Percentiles rank a stretch among this genome's conserved stretches.
Evolutionary conservation across 2,329 filamentous ascomycete genomes (phyloP).

Genomic region (Monilinia fructicola): DNA sequence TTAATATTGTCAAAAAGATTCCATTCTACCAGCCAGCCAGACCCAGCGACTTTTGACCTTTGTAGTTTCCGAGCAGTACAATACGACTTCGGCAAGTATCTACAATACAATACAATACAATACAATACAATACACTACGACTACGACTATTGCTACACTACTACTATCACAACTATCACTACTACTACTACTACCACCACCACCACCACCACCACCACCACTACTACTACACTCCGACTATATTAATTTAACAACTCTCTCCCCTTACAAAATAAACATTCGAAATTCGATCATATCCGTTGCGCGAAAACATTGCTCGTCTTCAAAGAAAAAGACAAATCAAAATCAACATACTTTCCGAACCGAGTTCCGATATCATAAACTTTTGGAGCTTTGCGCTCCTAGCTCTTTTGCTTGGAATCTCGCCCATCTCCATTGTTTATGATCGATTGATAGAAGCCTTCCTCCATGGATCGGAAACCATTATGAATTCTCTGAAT

Average conservation of each 20-base stretch:
- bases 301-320: background rate
- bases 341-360: conserved; percentile 8
- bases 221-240: background rate
- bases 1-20: conserved; percentile 4
- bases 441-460: conserved; percentile 18
- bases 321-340: conserved; percentile 4
- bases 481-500: conserved; percentile 94
- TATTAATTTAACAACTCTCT: conserved; percentile 7
- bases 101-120: background rate
- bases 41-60: background rate
- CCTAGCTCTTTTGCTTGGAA: conserved; percentile 12
- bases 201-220: no score
- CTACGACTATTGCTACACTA: no score
- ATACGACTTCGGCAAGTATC: background rate
- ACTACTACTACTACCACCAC: no score
- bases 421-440: conserved; percentile 18
- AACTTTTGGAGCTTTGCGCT: conserved; percentile 21
- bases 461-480: conserved; percentile 51
- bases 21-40: background rate
- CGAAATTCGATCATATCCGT: background rate
- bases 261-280: conserved; percentile 4
- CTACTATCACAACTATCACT: no score
- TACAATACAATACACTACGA: background rate
- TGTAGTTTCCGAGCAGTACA: background rate
- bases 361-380: conserved; percentile 10